These are phyloP conservation scores for Crotalaria pallida DNA, from an alignment of 306 rosid genomes.

Conservation along the genomic window DNA sequence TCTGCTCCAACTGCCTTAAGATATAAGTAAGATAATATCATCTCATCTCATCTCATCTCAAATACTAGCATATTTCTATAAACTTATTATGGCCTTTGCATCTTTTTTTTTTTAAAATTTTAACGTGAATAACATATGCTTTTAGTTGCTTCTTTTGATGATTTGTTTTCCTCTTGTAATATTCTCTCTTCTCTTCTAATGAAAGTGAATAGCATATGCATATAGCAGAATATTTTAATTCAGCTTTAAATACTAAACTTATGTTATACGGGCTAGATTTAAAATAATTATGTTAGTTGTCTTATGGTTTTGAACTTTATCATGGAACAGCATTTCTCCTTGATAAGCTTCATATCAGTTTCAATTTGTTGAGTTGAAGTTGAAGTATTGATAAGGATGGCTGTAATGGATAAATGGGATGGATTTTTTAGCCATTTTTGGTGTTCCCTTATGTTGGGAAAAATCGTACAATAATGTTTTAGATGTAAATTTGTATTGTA, in stretches of 20 bases:
- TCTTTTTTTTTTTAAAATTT: not conserved
- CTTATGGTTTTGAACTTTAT: not conserved
- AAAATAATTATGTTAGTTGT: conserved; percentile 3
- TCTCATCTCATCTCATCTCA: no score
- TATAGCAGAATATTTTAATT: not conserved
- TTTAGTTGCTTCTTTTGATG: no score
- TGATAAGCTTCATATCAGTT: not conserved
- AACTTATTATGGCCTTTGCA: conserved; percentile 11
- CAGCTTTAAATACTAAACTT: conserved; percentile 7
- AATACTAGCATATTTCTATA: not conserved
- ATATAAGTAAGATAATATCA: conserved; percentile 30
- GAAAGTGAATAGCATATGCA: no score
- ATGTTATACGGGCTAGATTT: not conserved
- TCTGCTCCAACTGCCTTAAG: conserved; percentile 28
- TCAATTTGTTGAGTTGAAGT: not conserved
- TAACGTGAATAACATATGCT: conserved; percentile 17
- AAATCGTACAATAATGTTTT: not conserved
- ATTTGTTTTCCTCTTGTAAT: no score
- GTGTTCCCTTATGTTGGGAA: not conserved
- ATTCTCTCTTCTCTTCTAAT: no score
- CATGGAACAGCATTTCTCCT: not conserved
- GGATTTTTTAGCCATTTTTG: conserved; percentile 14
- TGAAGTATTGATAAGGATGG: not conserved
- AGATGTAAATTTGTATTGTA: not conserved
- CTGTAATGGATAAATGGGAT: not conserved